These are phyloP conservation scores for Solanum virginianum DNA, from an alignment of 257 asterid species.

Conservation along the genomic window DNA sequence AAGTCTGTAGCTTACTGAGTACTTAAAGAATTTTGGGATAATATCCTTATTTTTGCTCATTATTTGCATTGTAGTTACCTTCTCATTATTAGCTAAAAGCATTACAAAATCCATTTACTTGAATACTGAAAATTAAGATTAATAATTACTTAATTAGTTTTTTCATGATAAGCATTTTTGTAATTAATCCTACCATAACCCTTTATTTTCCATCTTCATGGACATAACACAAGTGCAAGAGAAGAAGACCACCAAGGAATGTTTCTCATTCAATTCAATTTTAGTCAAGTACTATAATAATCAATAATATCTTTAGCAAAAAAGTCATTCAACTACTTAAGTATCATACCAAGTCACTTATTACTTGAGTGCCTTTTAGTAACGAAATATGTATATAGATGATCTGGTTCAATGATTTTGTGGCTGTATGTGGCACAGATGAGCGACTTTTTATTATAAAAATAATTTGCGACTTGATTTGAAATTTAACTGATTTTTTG, in stretches of 20 bases:
- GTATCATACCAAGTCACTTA: not conserved
- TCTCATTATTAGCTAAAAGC: not conserved
- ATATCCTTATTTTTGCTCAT: not conserved
- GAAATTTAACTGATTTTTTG: no score
- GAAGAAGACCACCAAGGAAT: not conserved
- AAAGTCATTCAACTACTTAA: not conserved
- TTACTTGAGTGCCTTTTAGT: not conserved
- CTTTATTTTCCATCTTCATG: not conserved
- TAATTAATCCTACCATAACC: not conserved
- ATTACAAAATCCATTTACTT: not conserved
- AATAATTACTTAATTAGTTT: not conserved
- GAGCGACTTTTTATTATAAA: not conserved
- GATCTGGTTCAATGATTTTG: not conserved
- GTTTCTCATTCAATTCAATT: not conserved
- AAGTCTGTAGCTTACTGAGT: not conserved
- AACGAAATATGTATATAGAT: not conserved
- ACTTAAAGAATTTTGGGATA: not conserved
- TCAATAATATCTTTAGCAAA: not conserved
- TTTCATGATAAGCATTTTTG: not conserved
- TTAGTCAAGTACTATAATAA: not conserved
- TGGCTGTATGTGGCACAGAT: not conserved
- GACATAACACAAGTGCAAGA: not conserved
- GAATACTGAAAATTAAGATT: not conserved
- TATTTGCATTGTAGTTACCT: not conserved
- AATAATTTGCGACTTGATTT: not conserved